Evolutionary conservation across 1,284 basidiomycete species (phyloP), one percentile per base, ranked within the genome.

Genomic region (Sanghuangporus weigelae): DNA sequence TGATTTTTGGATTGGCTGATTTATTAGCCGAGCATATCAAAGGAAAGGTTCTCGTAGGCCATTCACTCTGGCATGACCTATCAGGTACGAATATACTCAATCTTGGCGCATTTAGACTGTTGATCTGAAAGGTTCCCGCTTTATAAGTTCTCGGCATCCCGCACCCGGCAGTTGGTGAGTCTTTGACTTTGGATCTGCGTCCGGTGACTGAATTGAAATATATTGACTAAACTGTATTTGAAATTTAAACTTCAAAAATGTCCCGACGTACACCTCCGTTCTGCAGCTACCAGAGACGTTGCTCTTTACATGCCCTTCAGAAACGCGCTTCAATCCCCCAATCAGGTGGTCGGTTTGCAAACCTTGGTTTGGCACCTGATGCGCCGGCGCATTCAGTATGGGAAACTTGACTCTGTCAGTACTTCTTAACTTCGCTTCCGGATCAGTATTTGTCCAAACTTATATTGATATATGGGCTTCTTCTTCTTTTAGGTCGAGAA

Each of bases 351-450:
- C 65, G 89, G 91, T 38, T 78, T 93, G 38, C 87, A 84, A 69
- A 92, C 90, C 6, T 77, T 93, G 31, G 82, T 86, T 71, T 92
- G 89, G 87, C 86, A 86, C 69, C 79, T 93, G 36, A 90, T 93
- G 88, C 81, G 84, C 62, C 80, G 90, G 66, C 81, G 85, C 40
- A 86, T 88, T 70, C 86, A 89, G 71, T 86, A 89, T 70, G 83
- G 82, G 40, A 80, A 84, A 63, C 79, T 84, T 67, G 83, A 90
- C 71, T 85, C 89, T 10, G 90, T 92, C 71, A 69, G 85, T 81
- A 31, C 40, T 79, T 79, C 84, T 67, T 82, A 89, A 71, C 85
- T 87, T 8, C 89, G 12, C 19, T n/a, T 92, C 70, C 69, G 84
- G 21, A 35, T 51, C 80, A 31, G 59, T 57, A 60, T 67, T 71